Base-by-base conservation (phyloP, 331 rosid species). In the Cydonia oblonga region DNA sequence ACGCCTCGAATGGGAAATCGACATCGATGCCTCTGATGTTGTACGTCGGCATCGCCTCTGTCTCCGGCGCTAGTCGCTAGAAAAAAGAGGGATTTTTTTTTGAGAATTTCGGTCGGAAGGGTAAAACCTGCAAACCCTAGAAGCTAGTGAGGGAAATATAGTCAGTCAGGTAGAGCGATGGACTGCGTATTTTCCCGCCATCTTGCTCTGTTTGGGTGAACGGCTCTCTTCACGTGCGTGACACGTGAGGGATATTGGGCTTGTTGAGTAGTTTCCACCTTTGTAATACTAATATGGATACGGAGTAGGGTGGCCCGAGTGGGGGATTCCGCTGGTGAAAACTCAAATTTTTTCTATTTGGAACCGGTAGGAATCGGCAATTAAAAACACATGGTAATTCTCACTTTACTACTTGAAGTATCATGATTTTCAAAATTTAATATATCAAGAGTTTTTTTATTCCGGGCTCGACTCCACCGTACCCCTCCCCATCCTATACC, bases 1-100 rank as follows among this genome's bases (percentile, higher is more conserved):
- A 91, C 25, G 98, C 96, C 78, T 86, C 92, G 7, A 75, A 93
- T 2, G 98, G 98, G 29, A 93, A 91, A 76, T 91, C 97, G 6
- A 93, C 91, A 77, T 86, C 81, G 79, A 93, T 75, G 76, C 96
- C 98, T 76, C 96, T 81, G 35, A 91, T 80, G 61, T 64, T 82
- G 86, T 91, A 93, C 16, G 88, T 89, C 60, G 97, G 98, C 98
- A 93, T 91, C 58, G 52, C 10, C 25, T 54, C 24, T 3, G 5
- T 46, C 9, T 9, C 35, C 26, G 52, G 29, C 4, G 26, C 44
- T 29, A 52, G 42, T 74, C 14, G 28, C 20, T 6, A 13, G 32
- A 61, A 5, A 71, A 57, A 58, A 38, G 28, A 10, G 16, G 18
- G 16, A 61, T 18, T 38, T 29, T 46, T 29, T 9, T 61, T 54